phyloP scores from a whole-genome alignment of 148 eudicot genomes.

The Chenopodium berlandieri region DNA sequence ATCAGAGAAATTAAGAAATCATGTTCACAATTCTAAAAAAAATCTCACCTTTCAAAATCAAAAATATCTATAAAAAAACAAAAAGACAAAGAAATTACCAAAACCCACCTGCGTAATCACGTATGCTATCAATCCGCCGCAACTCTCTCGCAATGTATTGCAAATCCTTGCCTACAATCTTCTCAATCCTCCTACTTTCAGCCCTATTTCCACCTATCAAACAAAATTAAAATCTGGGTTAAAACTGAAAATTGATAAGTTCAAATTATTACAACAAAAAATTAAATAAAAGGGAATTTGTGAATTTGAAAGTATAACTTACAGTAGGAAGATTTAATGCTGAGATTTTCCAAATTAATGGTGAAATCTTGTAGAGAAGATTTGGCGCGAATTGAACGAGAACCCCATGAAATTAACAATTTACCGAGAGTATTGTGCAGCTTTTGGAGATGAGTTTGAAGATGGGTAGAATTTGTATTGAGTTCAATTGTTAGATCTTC shows the following conservation, averaged over 20 bases:
- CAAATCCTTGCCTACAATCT: conserved; percentile 35
- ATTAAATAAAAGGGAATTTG: neutral
- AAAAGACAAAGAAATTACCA: conserved; percentile 5
- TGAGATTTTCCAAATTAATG: conserved; percentile 29
- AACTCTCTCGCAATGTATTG: conserved; percentile 37
- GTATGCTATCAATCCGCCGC: conserved; percentile 37
- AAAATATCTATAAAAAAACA: neutral
- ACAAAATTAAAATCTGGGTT: neutral
- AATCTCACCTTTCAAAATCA: neutral
- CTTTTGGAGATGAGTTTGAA: conserved; percentile 37
- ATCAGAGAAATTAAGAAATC: neutral
- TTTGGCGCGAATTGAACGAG: conserved; percentile 42
- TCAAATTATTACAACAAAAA: neutral
- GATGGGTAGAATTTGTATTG: conserved; percentile 27
- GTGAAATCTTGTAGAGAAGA: conserved; percentile 36
- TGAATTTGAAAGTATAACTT: conserved; percentile 8
- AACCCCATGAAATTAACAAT: conserved; percentile 33
- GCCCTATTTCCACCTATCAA: conserved; percentile 31
- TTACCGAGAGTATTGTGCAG: conserved; percentile 33
- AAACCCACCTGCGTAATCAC: conserved; percentile 40
- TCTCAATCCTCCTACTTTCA: conserved; percentile 27
- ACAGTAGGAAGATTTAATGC: conserved; percentile 34
- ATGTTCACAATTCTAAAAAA: neutral
- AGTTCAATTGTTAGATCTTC: conserved; percentile 24
- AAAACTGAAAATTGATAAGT: neutral